Percentiles rank a stretch among this genome's conserved stretches.
phyloP scores from a whole-genome alignment of 441 rosid genomes.

The Bocquillonia castaneifolia region DNA sequence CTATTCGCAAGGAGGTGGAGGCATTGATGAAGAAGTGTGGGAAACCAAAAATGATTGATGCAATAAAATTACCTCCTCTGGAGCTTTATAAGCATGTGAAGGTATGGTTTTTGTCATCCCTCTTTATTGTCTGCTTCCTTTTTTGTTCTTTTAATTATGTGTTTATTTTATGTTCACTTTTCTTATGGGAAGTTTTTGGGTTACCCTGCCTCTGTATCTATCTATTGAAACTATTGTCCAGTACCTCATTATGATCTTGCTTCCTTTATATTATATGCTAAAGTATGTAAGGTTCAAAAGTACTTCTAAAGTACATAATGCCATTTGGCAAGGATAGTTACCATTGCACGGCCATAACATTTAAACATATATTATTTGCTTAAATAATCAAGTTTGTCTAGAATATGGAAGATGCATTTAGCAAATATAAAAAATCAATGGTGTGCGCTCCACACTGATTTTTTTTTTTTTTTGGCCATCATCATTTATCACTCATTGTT shows the following conservation, averaged over 20 bases:
- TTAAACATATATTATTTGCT: background rate
- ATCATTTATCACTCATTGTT: background rate
- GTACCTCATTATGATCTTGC: background rate
- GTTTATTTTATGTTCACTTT: too few relatives aligned
- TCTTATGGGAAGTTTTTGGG: too few relatives aligned
- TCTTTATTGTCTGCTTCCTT: conserved; percentile 1
- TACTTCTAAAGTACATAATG: background rate
- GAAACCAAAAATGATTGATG: conserved; percentile 86
- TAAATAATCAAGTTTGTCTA: background rate
- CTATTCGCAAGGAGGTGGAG: conserved; percentile 67
- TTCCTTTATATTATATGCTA: too few relatives aligned
- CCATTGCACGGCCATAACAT: background rate
- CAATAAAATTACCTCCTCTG: conserved; percentile 84
- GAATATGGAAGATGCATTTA: background rate
- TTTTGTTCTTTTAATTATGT: too few relatives aligned
- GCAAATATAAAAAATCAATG: background rate
- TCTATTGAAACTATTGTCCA: background rate
- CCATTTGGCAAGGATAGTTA: background rate
- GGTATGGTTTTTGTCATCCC: conserved; percentile 40
- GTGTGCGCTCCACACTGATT: background rate
- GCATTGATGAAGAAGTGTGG: conserved; percentile 72
- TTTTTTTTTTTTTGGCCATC: too few relatives aligned
- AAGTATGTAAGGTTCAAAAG: background rate
- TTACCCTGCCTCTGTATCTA: background rate
- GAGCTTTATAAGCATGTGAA: conserved; percentile 81